These are phyloP conservation scores for Buxus sempervirens DNA, from an alignment of 164 flowering plant species.

Conservation along the genomic window DNA sequence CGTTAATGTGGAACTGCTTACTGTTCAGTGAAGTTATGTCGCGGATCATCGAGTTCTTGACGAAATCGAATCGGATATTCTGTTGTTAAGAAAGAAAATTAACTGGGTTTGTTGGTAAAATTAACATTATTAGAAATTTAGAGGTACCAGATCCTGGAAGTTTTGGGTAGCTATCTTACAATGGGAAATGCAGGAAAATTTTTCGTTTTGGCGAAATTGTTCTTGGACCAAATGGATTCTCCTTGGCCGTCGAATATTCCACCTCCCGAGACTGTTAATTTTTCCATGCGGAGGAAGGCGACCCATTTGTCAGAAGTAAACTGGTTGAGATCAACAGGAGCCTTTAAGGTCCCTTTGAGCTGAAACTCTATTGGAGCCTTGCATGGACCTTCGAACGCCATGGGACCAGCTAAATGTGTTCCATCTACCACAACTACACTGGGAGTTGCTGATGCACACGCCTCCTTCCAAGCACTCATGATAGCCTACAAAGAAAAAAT, in stretches of 20 bases:
- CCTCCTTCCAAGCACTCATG: constrained; percentile 36
- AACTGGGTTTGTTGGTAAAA: too few relatives aligned
- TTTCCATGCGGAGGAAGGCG: constrained; percentile 24
- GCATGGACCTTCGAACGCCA: constrained; percentile 37
- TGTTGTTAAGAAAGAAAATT: constrained; percentile 1
- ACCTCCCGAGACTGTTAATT: constrained; percentile 34
- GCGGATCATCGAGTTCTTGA: constrained; percentile 23
- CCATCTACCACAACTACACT: constrained; percentile 36
- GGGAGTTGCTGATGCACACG: constrained; percentile 29
- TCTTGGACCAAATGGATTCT: constrained; percentile 32
- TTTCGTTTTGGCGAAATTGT: constrained; percentile 11
- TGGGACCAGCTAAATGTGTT: constrained; percentile 18
- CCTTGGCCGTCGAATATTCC: constrained; percentile 55
- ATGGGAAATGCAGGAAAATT: constrained; percentile 33
- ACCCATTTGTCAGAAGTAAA: constrained; percentile 32
- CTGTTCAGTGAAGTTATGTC: constrained; percentile 29
- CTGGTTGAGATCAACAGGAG: constrained; percentile 10
- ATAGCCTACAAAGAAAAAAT: constrained; percentile 32
- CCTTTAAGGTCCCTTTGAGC: constrained; percentile 25
- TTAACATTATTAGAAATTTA: too few relatives aligned
- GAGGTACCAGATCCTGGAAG: too few relatives aligned
- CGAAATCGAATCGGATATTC: constrained; percentile 30
- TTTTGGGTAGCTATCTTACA: too few relatives aligned
- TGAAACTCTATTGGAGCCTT: constrained; percentile 12
- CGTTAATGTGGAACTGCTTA: constrained; percentile 33